A percentile compares a stretch with the other conserved stretches of the same genome.
phyloP scores from a whole-genome alignment of 164 flowering plant species.

The Buxus sempervirens region DNA sequence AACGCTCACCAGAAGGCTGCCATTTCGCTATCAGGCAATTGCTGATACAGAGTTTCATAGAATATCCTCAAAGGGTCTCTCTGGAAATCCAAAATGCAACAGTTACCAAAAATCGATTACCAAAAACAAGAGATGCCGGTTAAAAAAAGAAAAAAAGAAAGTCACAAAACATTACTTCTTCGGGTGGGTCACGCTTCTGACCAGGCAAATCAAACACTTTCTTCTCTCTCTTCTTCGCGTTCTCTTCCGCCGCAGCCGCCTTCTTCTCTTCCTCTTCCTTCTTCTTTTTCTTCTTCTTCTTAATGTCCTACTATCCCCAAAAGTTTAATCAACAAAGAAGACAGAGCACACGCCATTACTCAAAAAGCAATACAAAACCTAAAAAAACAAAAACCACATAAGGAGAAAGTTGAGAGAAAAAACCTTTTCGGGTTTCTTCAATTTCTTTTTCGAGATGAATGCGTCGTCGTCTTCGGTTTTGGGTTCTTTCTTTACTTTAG shows the following conservation, averaged over 20 bases:
- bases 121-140: neutral
- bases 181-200: constrained; percentile 92
- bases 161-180: constrained; percentile 43
- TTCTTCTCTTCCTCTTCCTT: constrained; percentile 25
- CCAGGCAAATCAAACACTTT: constrained; percentile 90
- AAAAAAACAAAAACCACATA: neutral
- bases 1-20: constrained; percentile 78
- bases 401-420: neutral
- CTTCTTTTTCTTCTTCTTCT: constrained; percentile 30
- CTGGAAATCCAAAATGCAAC: constrained; percentile 42
- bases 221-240: constrained; percentile 53
- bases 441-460: constrained; percentile 10
- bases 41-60: constrained; percentile 71
- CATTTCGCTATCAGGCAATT: constrained; percentile 79
- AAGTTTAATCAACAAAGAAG: constrained; percentile 1
- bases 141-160: neutral
- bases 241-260: constrained; percentile 17
- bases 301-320: constrained; percentile 20
- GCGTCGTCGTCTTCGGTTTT: constrained; percentile 18
- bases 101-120: constrained; percentile 7
- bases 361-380: neutral
- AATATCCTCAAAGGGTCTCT: constrained; percentile 92
- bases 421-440: constrained; percentile 28
- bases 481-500: constrained; percentile 33
- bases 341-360: constrained; percentile 7